Evolutionary conservation across 495 filamentous ascomycete genomes (phyloP).

Genomic region (Penicillium tannophilum): DNA sequence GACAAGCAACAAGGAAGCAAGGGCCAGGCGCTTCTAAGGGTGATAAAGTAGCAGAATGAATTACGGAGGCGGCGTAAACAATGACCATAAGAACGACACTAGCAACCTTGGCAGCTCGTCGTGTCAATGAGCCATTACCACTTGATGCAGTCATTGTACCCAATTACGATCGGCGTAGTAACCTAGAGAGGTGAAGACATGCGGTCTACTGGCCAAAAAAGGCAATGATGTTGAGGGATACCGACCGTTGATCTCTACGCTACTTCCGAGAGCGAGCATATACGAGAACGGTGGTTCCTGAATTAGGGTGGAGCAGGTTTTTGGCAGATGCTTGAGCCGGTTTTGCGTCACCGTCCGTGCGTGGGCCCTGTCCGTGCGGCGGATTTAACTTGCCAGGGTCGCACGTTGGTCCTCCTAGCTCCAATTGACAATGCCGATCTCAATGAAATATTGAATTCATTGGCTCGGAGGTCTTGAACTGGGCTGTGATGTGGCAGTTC

Average conservation of each 20-base stretch:
- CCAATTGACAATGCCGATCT: slow-evolving; percentile 18
- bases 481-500: slow-evolving; percentile 14
- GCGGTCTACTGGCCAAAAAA: slow-evolving; percentile 11
- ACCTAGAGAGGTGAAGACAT: slow-evolving; percentile 12
- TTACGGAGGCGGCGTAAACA: slow-evolving; percentile 9
- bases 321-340: slow-evolving; percentile 13
- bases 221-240: slow-evolving; percentile 2
- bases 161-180: slow-evolving; percentile 6
- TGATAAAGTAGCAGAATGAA: not conserved
- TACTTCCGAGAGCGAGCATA: slow-evolving; percentile 1
- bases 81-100: not conserved
- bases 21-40: not conserved
- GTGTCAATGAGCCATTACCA: slow-evolving; percentile 3
- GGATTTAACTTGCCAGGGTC: slow-evolving; percentile 15
- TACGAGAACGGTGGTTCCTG: slow-evolving; percentile 9
- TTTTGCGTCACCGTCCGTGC: slow-evolving; percentile 19
- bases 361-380: slow-evolving; percentile 2
- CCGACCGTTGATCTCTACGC: slow-evolving; percentile 11
- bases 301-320: slow-evolving; percentile 18
- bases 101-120: slow-evolving; percentile 1
- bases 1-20: slow-evolving; percentile 3
- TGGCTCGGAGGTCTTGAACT: slow-evolving; percentile 6
- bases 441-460: not conserved
- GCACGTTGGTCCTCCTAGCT: slow-evolving; percentile 11
- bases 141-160: slow-evolving; percentile 13